Evolutionary conservation across 2,329 filamentous ascomycete genomes (phyloP).

Genomic region (Calonectria henricotiae): DNA sequence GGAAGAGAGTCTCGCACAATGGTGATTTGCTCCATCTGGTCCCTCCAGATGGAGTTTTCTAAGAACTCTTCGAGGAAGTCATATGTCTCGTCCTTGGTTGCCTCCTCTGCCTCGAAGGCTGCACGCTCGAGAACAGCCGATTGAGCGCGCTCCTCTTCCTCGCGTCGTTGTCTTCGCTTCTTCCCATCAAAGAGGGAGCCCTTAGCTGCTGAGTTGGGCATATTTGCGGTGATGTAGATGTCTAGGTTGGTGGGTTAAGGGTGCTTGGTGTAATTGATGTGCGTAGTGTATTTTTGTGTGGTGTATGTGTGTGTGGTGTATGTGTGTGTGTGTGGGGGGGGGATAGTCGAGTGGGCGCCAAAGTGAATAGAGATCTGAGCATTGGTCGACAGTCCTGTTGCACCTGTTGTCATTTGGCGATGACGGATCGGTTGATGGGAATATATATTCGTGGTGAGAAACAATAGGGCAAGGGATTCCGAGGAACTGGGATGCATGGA

Average conservation of each 20-base stretch:
- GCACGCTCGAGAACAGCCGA: slow-evolving; percentile 39
- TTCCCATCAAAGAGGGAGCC: slow-evolving; percentile 51
- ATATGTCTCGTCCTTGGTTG: slow-evolving; percentile 54
- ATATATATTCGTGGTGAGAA: neutral
- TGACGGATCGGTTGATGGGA: neutral
- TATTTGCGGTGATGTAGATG: slow-evolving; percentile 47
- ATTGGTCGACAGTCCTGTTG: slow-evolving; percentile 15
- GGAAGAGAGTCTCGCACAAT: slow-evolving; percentile 57
- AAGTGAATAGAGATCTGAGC: slow-evolving; percentile 10
- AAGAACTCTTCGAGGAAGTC: slow-evolving; percentile 56
- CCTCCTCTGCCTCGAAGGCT: slow-evolving; percentile 53
- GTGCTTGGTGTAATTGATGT: slow-evolving; percentile 39
- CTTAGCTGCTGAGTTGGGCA: slow-evolving; percentile 40
- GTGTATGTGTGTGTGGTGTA: slow-evolving; percentile 32
- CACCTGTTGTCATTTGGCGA: slow-evolving; percentile 24
- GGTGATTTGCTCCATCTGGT: slow-evolving; percentile 56
- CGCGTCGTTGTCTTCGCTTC: slow-evolving; percentile 49
- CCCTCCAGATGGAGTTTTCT: slow-evolving; percentile 52
- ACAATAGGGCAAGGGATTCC: neutral
- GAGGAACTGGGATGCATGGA: slow-evolving; percentile 3
- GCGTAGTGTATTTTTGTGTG: slow-evolving; percentile 24
- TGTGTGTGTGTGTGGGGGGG: slow-evolving; percentile 12
- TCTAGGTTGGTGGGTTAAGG: slow-evolving; percentile 28
- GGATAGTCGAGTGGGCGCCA: neutral
- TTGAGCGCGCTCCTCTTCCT: slow-evolving; percentile 44